A percentile compares a stretch with the other conserved stretches of the same genome.
Conservation (phyloP, 2,329 filamentous ascomycete genomes). For the Plenodomus tracheiphilus region DNA sequence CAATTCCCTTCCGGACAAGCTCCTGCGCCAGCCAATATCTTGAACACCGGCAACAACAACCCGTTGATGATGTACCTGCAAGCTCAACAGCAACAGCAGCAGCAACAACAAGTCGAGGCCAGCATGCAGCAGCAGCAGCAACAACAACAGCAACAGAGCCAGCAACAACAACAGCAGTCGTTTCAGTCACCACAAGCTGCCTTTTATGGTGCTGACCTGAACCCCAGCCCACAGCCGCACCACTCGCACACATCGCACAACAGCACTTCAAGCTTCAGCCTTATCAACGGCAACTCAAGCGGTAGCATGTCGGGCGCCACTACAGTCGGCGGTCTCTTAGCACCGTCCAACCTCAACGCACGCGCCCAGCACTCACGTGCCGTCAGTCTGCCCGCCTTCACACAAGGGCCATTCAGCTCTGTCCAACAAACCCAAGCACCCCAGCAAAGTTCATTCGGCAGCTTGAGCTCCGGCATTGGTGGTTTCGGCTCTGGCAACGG, state of each 20-base stretch:
- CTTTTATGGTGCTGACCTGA: conserved; percentile 71
- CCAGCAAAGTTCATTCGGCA: conserved; percentile 57
- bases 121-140: conserved; percentile 38
- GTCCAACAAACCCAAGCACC: conserved; percentile 42
- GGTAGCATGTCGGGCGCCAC: conserved; percentile 58
- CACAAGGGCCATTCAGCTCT: conserved; percentile 59
- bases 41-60: conserved; percentile 80
- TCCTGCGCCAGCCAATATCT: conserved; percentile 70
- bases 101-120: conserved; percentile 49
- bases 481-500: conserved; percentile 58
- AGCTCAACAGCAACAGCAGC: conserved; percentile 57
- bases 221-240: conserved; percentile 64
- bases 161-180: conserved; percentile 56
- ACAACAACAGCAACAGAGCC: conserved; percentile 27
- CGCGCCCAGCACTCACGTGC: conserved; percentile 73
- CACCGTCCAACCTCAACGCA: conserved; percentile 65
- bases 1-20: conserved; percentile 63
- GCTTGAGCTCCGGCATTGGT: conserved; percentile 61
- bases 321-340: conserved; percentile 76
- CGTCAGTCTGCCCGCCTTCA: conserved; percentile 80
- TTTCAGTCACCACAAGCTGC: conserved; percentile 77
- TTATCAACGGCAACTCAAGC: conserved; percentile 48
- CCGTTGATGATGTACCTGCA: conserved; percentile 92
- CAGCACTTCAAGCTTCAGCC: conserved; percentile 55
- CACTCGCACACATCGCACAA: conserved; percentile 62